These are phyloP conservation scores for Rubroboletus satanas DNA, from an alignment of 768 basidiomycete species.

Conservation along the genomic window DNA sequence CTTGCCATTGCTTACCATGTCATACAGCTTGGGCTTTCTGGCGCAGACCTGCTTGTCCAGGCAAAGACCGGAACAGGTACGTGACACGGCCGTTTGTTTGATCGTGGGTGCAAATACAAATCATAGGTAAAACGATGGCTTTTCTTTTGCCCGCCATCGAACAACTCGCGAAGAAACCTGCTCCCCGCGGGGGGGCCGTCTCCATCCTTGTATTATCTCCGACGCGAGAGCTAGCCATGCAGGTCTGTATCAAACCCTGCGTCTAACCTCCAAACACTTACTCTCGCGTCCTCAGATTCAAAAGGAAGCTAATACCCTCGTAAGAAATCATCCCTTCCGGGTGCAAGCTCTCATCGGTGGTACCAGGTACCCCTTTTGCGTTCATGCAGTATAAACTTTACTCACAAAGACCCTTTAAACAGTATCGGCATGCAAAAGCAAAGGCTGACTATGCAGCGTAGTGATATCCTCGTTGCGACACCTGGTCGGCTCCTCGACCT, in stretches of 20 bases:
- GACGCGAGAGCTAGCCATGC: constrained; percentile 70
- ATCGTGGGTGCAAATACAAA: not conserved
- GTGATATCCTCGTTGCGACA: constrained; percentile 65
- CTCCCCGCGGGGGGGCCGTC: constrained; percentile 25
- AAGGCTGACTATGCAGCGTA: constrained; percentile 27
- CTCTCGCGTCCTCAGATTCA: constrained; percentile 45
- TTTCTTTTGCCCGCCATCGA: constrained; percentile 77
- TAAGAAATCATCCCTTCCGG: constrained; percentile 39
- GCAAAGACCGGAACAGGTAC: constrained; percentile 61
- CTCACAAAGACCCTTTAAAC: constrained; percentile 1
- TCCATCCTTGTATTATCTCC: constrained; percentile 69
- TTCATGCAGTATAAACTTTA: not conserved
- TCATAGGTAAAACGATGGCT: constrained; percentile 62
- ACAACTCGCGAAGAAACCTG: constrained; percentile 48
- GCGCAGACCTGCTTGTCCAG: constrained; percentile 46
- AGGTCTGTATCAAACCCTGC: constrained; percentile 42
- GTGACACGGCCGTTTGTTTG: not conserved
- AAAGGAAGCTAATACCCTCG: constrained; percentile 53
- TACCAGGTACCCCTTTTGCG: constrained; percentile 36
- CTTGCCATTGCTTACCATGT: constrained; percentile 1
- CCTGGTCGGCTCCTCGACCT: constrained; percentile 76
- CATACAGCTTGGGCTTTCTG: constrained; percentile 37
- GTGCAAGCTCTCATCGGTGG: constrained; percentile 55
- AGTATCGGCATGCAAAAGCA: constrained; percentile 28
- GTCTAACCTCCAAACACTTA: not conserved